Percentiles rank a stretch among this genome's conserved stretches.
phyloP scores from a whole-genome alignment of 2,329 filamentous ascomycete species.

The Nemania abortiva region DNA sequence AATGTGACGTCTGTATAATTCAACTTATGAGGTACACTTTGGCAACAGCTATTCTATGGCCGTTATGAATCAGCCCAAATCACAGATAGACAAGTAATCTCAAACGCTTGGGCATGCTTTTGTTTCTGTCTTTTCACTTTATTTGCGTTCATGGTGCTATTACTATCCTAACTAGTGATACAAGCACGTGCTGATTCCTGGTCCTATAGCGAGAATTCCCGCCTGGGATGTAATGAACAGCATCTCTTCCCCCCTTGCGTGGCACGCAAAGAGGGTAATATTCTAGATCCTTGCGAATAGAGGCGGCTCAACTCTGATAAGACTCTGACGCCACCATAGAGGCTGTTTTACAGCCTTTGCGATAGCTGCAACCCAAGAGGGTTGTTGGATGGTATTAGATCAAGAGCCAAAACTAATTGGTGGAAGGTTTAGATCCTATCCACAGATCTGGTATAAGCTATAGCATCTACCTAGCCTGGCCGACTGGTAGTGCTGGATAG shows the following conservation, averaged over 20 bases:
- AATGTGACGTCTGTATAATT: neutral
- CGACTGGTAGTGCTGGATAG: conserved; percentile 6
- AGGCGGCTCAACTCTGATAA: neutral
- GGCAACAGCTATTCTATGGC: neutral
- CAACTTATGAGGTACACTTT: neutral
- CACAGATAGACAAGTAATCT: neutral
- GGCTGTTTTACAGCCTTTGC: neutral
- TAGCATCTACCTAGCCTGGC: neutral
- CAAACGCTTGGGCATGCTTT: neutral
- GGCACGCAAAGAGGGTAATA: neutral
- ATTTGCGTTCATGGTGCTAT: conserved; percentile 20
- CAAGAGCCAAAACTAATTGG: neutral
- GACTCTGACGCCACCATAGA: neutral
- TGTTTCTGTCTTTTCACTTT: conserved; percentile 7
- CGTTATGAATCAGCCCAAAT: neutral
- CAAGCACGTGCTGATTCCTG: neutral
- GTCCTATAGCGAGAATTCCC: neutral
- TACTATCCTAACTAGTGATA: conserved; percentile 34
- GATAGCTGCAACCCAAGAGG: neutral
- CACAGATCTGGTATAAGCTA: conserved; percentile 3
- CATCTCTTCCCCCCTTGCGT: neutral
- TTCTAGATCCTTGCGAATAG: neutral
- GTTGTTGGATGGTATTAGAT: neutral
- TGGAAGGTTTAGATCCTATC: neutral
- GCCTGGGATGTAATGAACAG: neutral